Percentiles rank a stretch among this genome's conserved stretches.
These are phyloP conservation scores for Alternaria arborescens DNA, from an alignment of 2,329 filamentous ascomycete species.

Conservation along the genomic window DNA sequence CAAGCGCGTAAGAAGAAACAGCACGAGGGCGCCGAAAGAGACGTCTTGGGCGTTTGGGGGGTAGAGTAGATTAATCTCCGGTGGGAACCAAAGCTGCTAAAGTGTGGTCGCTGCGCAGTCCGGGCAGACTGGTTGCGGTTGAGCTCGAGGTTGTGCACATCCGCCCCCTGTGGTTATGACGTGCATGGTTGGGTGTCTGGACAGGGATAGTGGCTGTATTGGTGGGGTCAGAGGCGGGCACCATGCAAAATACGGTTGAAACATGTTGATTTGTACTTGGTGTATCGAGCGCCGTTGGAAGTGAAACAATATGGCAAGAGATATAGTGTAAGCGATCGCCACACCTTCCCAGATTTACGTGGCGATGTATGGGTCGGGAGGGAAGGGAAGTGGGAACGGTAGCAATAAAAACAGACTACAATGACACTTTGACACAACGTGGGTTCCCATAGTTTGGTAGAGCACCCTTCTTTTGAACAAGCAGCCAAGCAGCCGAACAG, in stretches of 20 bases:
- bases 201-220: slow-evolving; percentile 6
- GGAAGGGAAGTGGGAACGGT: neutral
- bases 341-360: neutral
- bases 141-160: neutral
- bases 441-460: neutral
- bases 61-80: slow-evolving; percentile 35
- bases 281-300: slow-evolving; percentile 6
- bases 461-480: slow-evolving; percentile 2
- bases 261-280: slow-evolving; percentile 6
- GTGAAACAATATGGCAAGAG: slow-evolving; percentile 6
- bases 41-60: slow-evolving; percentile 58
- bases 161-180: slow-evolving; percentile 3
- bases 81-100: neutral
- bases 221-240: slow-evolving; percentile 6
- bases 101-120: neutral
- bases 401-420: neutral
- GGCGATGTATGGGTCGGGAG: neutral
- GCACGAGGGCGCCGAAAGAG: slow-evolving; percentile 45
- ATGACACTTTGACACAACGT: slow-evolving; percentile 11
- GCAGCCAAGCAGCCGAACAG: slow-evolving; percentile 5
- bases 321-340: slow-evolving; percentile 1
- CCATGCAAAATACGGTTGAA: slow-evolving; percentile 11
- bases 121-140: neutral
- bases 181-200: slow-evolving; percentile 1
- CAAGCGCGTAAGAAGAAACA: slow-evolving; percentile 44